Evolutionary conservation across 768 basidiomycete species (phyloP), one percentile per base, ranked within the genome.

Genomic region (Termitomyces sp.): DNA sequence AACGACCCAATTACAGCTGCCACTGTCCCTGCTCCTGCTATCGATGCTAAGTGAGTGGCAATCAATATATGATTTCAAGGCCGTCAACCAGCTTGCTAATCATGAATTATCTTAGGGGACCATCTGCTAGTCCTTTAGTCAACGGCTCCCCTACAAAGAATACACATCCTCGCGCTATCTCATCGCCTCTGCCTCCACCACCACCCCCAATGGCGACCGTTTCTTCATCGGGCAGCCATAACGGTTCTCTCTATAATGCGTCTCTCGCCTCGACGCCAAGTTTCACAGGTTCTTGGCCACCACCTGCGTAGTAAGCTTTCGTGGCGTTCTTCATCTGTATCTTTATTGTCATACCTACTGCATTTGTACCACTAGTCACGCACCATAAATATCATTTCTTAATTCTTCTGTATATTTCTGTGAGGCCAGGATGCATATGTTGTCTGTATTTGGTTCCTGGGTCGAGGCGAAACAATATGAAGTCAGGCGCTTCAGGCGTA

Each of bases 1-100:
- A 77, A 81, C 2, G 86, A 88, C 60, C 76, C 78, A 63, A 64
- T 72, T 4, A 63, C 67, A 20, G 63, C 73, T 3, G 56, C 20
- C 25, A 12, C 56, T 36, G 43, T 34, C 20, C 1, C 57, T 12
- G 25, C 56, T 15, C 71, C 77, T 29, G 66, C 74, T 12, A 66
- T 74, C 43, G 80, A 81, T 40, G 54, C 67, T 48, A 72, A 66
- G 83, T 83, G 61, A 59, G 77, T 67, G n/a, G 15, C 4, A 66
- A 11, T 46, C 25, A 42, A 34, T 31, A 2, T n/a, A 25, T 6
- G 2, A n/a, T 12, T 17, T 14, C 5, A 7, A 43, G 55, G 38
- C 50, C 14, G 34, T n/a, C 49, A 10, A 38, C 31, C 31, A 47
- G 17, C 50, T 53, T 6, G 59, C 47, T 43, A 20, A 53, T 52